phyloP scores from a whole-genome alignment of 495 filamentous ascomycete species.

The Neurospora sp. region DNA sequence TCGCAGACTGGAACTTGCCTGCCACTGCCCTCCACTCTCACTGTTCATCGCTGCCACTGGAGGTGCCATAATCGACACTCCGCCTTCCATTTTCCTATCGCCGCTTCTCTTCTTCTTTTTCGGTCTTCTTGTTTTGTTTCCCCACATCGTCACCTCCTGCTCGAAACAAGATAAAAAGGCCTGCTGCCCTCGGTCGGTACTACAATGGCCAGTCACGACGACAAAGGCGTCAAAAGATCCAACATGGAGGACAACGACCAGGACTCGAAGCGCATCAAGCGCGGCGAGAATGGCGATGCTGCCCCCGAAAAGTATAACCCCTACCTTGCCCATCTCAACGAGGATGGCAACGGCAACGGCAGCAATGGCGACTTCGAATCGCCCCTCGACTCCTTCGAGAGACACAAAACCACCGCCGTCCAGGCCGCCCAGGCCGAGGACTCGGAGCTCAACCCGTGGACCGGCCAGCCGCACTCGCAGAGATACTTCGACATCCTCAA shows the following conservation, averaged over 20 bases:
- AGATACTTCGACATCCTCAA: conserved; percentile 86
- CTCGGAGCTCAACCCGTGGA: conserved; percentile 80
- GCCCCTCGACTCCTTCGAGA: conserved; percentile 54
- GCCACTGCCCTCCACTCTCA: neutral
- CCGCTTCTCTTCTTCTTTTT: neutral
- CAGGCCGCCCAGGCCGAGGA: conserved; percentile 68
- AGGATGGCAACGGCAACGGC: conserved; percentile 31
- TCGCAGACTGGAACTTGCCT: conserved; percentile 3
- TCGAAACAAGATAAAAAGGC: neutral
- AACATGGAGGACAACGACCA: conserved; percentile 19
- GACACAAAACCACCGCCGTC: conserved; percentile 72
- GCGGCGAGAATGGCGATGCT: conserved; percentile 19
- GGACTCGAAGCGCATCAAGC: conserved; percentile 26
- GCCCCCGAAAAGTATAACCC: conserved; percentile 49
- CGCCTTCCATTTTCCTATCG: neutral
- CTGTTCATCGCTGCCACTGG: neutral
- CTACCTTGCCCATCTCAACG: conserved; percentile 86
- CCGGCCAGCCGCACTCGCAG: conserved; percentile 57
- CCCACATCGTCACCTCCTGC: neutral
- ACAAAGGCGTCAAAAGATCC: conserved; percentile 20
- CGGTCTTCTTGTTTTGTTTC: neutral
- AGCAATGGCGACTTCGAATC: conserved; percentile 31
- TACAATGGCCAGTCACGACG: neutral
- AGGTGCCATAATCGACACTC: neutral
- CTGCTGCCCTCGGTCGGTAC: neutral